These are phyloP conservation scores for Tanacetum coccineum DNA, from an alignment of 129 eudicot species.

Conservation along the genomic window DNA sequence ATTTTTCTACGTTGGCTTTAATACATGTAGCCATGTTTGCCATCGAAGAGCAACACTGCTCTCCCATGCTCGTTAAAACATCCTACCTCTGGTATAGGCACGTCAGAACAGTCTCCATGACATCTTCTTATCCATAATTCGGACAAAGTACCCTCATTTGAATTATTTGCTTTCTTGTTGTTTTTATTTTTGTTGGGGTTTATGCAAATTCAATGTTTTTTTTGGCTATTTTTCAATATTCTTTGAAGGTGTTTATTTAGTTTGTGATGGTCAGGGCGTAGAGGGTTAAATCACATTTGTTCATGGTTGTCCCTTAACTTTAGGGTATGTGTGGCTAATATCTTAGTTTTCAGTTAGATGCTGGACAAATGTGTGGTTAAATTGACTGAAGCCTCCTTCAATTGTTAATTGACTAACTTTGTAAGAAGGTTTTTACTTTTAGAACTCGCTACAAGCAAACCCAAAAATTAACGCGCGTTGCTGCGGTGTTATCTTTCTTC, in stretches of 20 bases:
- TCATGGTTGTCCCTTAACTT: slow-evolving; percentile 38
- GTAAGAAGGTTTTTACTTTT: too few relatives aligned
- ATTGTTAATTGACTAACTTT: too few relatives aligned
- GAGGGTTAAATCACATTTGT: slow-evolving; percentile 15
- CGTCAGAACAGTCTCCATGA: slow-evolving; percentile 74
- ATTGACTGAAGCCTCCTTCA: too few relatives aligned
- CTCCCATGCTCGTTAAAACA: slow-evolving; percentile 72
- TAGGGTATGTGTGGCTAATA: slow-evolving; percentile 51
- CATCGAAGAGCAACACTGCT: slow-evolving; percentile 61
- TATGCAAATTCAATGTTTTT: neutral
- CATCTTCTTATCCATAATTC: slow-evolving; percentile 69
- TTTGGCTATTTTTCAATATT: slow-evolving; percentile 7
- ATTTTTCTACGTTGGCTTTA: slow-evolving; percentile 74
- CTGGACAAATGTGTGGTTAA: neutral
- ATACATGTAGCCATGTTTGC: slow-evolving; percentile 93
- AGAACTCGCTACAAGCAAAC: too few relatives aligned
- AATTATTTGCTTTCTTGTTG: neutral
- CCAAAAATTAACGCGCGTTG: too few relatives aligned
- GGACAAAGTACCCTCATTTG: slow-evolving; percentile 82
- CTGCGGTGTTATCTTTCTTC: too few relatives aligned
- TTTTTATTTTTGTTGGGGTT: neutral
- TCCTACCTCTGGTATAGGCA: slow-evolving; percentile 84
- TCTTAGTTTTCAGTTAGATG: slow-evolving; percentile 12
- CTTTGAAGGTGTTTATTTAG: slow-evolving; percentile 19
- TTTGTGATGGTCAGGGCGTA: slow-evolving; percentile 9